These are phyloP conservation scores for Carallia brachiata DNA, from an alignment of 345 rosid species.

Conservation along the genomic window DNA sequence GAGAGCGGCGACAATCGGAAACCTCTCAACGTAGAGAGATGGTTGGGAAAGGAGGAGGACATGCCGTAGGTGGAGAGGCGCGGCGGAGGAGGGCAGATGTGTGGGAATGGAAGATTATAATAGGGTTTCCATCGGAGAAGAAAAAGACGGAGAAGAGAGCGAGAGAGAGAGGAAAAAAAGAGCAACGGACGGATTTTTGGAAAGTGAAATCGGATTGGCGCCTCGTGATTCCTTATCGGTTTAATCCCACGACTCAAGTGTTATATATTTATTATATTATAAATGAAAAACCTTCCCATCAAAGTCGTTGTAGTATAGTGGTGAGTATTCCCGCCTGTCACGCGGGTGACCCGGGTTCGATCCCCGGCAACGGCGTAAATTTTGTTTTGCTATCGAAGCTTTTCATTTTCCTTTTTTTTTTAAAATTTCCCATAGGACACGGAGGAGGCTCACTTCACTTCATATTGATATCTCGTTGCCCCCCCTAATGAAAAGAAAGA, in stretches of 20 bases:
- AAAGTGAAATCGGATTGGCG: conserved; percentile 18
- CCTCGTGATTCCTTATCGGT: background rate
- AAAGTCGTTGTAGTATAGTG: conserved; percentile 89
- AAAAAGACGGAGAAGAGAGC: conserved; percentile 1
- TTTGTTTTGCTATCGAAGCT: background rate
- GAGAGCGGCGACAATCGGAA: conserved; percentile 51
- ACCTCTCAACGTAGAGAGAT: conserved; percentile 28
- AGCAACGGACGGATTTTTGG: background rate
- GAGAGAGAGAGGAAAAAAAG: background rate
- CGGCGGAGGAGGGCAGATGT: conserved; percentile 3
- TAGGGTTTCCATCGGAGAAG: conserved; percentile 45
- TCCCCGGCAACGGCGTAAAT: conserved; percentile 79
- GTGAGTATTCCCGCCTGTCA: conserved; percentile 92
- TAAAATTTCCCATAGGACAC: too few relatives aligned
- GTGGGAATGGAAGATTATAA: conserved; percentile 52
- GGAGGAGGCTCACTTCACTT: too few relatives aligned
- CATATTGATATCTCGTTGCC: too few relatives aligned
- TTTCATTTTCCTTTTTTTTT: too few relatives aligned
- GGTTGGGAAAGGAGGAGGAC: conserved; percentile 27
- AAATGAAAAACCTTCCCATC: too few relatives aligned
- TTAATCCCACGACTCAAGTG: too few relatives aligned
- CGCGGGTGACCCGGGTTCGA: conserved; percentile 99
- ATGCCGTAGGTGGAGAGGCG: background rate
- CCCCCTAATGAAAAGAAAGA: too few relatives aligned
- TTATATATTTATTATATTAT: too few relatives aligned